Conservation (phyloP, 73 alveolate genomes). For the Tetrahymena borealis region DNA sequence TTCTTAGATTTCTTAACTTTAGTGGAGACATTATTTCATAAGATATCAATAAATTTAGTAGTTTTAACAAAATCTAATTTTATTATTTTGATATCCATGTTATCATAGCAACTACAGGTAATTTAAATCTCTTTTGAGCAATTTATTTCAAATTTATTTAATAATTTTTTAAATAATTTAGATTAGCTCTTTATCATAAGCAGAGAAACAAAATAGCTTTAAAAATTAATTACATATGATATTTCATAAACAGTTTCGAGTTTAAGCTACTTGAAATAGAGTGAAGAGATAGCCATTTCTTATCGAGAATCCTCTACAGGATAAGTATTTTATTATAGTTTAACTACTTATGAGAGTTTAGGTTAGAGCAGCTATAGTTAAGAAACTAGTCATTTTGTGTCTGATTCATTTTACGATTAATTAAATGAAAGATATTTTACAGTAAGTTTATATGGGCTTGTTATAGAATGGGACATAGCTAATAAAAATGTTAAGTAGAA, state of each 20-base stretch:
- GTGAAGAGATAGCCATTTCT: neutral
- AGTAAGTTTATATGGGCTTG: neutral
- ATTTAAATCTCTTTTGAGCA: too few species aligned
- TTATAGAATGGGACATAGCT: neutral
- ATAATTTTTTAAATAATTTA: too few species aligned
- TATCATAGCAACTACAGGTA: neutral
- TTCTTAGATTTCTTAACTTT: neutral
- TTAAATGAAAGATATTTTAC: neutral
- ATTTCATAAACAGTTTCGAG: neutral
- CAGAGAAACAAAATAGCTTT: too few species aligned
- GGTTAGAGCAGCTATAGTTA: neutral
- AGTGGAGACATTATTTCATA: neutral
- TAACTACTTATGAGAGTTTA: neutral
- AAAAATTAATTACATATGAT: neutral
- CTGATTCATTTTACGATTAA: neutral
- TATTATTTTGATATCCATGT: neutral
- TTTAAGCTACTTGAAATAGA: neutral
- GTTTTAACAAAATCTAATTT: neutral
- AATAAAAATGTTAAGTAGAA: neutral
- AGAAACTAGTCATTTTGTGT: neutral
- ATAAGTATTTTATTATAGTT: neutral
- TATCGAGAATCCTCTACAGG: neutral
- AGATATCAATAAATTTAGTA: neutral
- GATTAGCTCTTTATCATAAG: too few species aligned
- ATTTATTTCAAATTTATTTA: too few species aligned